Evolutionary conservation across 2,329 filamentous ascomycete genomes (phyloP).

Genomic region (Cercospora beticola): DNA sequence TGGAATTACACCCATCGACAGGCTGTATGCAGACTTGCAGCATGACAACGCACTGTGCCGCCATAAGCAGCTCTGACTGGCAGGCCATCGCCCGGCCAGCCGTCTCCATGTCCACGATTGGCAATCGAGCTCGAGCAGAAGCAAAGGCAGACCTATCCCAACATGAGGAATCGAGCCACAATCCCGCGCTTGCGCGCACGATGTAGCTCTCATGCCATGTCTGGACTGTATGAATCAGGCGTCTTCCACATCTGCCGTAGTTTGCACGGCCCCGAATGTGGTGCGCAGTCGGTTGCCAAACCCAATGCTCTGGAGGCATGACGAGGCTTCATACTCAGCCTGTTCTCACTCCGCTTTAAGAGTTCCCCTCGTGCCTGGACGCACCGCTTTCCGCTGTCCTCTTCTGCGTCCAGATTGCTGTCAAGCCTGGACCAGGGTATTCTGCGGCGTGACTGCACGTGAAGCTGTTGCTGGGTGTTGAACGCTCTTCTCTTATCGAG

Average conservation of each 20-base stretch:
- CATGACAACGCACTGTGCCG: constrained; percentile 2
- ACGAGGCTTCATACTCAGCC: neutral
- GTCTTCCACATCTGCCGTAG: constrained; percentile 1
- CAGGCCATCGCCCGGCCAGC: neutral
- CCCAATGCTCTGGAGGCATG: neutral
- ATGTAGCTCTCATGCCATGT: neutral
- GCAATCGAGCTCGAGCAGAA: neutral
- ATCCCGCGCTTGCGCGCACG: neutral
- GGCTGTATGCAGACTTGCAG: constrained; percentile 4
- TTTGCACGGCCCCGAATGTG: neutral
- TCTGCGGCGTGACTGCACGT: neutral
- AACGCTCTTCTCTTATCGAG: neutral
- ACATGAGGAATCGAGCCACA: neutral
- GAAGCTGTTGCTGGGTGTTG: neutral
- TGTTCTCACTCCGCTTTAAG: neutral
- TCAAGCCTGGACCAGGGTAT: neutral
- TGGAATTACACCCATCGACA: neutral
- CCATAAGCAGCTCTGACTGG: neutral
- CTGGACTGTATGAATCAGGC: neutral
- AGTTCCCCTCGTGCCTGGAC: neutral
- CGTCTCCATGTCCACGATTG: neutral
- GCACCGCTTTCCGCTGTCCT: neutral
- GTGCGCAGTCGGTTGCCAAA: neutral
- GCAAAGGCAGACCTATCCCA: neutral
- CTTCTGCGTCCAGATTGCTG: neutral